Conservation (phyloP, 139 green algal genomes). For the Trebouxia sp. region DNA sequence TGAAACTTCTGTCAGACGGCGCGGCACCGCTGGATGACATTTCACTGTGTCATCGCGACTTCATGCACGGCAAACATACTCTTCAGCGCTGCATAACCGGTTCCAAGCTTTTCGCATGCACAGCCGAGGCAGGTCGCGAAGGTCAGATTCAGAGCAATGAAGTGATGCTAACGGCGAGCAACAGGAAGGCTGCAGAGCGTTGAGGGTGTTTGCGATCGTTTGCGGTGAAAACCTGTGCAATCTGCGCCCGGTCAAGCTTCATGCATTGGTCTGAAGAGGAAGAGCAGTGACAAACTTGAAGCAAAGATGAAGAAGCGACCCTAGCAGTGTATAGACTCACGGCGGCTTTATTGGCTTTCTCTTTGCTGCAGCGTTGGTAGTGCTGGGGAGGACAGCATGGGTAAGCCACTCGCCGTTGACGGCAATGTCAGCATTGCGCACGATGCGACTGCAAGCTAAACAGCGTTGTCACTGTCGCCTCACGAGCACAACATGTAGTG, state of each 20-base stretch:
- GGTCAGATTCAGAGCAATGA: no score
- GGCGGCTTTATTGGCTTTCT: constrained; percentile 5
- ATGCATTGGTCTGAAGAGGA: not conserved
- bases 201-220: no score
- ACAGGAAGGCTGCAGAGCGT: no score
- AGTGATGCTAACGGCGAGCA: no score
- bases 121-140: no score
- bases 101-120: no score
- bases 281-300: not conserved
- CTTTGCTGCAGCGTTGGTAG: constrained; percentile 12
- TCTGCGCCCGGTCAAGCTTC: not conserved
- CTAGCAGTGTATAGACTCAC: not conserved
- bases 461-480: no score
- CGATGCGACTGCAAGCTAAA: no score
- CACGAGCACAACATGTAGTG: no score
- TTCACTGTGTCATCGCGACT: not conserved
- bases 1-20: not conserved
- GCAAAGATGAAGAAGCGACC: not conserved
- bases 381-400: constrained; percentile 25
- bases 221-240: not conserved
- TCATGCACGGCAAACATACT: not conserved
- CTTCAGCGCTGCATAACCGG: no score
- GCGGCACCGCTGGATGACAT: not conserved
- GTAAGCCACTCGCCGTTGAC: not conserved
- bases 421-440: not conserved